Evolutionary conservation across 192 early-diverging fungal species (phyloP).

Genomic region (Physocladia obscura): DNA sequence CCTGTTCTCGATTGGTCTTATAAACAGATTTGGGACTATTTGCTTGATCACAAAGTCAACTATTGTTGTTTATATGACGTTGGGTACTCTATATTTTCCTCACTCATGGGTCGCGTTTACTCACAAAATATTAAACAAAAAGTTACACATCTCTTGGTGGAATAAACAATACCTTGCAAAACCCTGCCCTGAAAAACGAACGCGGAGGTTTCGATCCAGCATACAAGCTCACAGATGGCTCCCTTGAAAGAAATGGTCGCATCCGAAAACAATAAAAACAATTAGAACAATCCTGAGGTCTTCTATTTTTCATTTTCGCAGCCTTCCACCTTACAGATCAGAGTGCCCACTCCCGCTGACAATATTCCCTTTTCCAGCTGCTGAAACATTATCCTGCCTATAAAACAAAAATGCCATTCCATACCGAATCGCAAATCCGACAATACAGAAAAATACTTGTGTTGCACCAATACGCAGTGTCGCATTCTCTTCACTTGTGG

Average conservation of each 20-base stretch:
- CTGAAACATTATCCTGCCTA: conserved; percentile 30
- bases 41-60: conserved; percentile 61
- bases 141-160: conserved; percentile 90
- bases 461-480: conserved; percentile 60
- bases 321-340: no score
- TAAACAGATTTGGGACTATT: conserved; percentile 78
- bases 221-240: conserved; percentile 59
- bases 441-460: conserved; percentile 63
- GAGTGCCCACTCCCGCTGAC: no score
- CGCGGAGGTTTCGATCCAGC: conserved; percentile 61
- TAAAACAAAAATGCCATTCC: conserved; percentile 81
- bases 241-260: conserved; percentile 67
- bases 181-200: conserved; percentile 69
- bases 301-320: no score
- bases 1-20: conserved; percentile 92
- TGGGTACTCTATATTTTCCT: conserved; percentile 54
- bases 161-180: conserved; percentile 77
- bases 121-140: conserved; percentile 75
- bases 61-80: conserved; percentile 90
- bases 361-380: no score
- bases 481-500: conserved; percentile 62
- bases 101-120: background rate
- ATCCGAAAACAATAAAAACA: no score
- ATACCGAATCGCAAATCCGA: conserved; percentile 84
- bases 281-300: no score